Conservation (phyloP, 2,329 filamentous ascomycete genomes). For the Akanthomyces muscarius region DNA sequence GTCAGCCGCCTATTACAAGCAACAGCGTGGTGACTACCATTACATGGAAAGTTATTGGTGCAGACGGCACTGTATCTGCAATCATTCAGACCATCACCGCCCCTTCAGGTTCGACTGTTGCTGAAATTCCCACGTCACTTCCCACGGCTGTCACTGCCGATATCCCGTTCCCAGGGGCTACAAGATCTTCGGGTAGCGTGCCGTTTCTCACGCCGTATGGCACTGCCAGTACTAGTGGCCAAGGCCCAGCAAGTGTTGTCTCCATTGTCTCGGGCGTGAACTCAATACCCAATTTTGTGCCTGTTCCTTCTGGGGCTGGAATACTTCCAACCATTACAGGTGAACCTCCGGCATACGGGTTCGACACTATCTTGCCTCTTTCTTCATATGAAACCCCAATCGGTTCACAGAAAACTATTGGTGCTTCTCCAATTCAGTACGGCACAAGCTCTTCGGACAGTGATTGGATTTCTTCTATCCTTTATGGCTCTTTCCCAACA, state of each 20-base stretch:
- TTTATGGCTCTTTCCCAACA: constrained; percentile 24
- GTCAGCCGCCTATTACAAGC: constrained; percentile 24
- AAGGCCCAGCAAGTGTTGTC: neutral
- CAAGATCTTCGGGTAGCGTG: neutral
- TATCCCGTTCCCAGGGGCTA: neutral
- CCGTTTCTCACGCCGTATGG: constrained; percentile 5
- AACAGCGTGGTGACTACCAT: constrained; percentile 13
- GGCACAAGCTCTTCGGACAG: neutral
- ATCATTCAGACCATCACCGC: constrained; percentile 8
- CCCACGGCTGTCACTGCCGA: constrained; percentile 7
- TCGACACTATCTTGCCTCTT: constrained; percentile 1
- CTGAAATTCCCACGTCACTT: neutral
- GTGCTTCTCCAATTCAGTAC: neutral
- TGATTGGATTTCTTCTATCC: constrained; percentile 16
- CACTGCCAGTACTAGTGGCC: neutral
- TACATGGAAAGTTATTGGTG: constrained; percentile 9
- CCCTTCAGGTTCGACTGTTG: neutral
- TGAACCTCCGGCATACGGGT: constrained; percentile 13
- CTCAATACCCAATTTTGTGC: neutral
- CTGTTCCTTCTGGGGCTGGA: neutral
- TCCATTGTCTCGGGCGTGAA: constrained; percentile 11
- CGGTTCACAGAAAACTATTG: neutral
- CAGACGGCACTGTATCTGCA: constrained; percentile 10
- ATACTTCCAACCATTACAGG: neutral
- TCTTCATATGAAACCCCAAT: neutral